These are phyloP conservation scores for Solanum lycopersicoides DNA, from an alignment of 257 asterid species.

Conservation along the genomic window DNA sequence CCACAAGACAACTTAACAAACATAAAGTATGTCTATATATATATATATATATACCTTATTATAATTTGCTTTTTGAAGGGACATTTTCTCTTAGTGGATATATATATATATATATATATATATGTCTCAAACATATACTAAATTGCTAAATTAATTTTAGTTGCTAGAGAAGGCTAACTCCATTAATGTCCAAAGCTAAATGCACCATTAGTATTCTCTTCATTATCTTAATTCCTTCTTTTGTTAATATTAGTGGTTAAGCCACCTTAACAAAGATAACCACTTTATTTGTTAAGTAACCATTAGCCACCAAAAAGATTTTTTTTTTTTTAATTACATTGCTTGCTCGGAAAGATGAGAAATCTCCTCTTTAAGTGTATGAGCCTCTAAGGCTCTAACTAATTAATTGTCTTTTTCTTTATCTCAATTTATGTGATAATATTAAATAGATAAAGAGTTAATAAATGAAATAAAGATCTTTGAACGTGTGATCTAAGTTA, in stretches of 20 bases:
- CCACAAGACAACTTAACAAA: neutral
- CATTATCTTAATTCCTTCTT: neutral
- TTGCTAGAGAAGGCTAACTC: constrained; percentile 14
- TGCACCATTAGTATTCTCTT: neutral
- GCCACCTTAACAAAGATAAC: constrained; percentile 16
- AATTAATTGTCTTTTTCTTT: neutral
- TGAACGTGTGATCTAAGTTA: neutral
- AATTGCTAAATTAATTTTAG: neutral
- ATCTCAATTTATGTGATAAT: neutral
- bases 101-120: too few relatives aligned
- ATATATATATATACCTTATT: too few relatives aligned
- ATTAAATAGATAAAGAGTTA: too few relatives aligned
- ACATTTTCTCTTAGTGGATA: neutral
- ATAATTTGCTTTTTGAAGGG: neutral
- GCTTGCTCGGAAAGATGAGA: neutral
- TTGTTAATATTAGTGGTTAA: constrained; percentile 14
- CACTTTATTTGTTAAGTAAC: constrained; percentile 11
- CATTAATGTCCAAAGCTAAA: neutral
- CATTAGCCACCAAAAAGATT: neutral
- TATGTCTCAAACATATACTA: neutral
- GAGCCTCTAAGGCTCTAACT: neutral
- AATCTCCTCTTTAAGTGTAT: neutral
- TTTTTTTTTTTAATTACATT: too few relatives aligned
- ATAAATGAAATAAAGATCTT: too few relatives aligned
- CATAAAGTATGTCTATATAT: neutral